Evolutionary conservation across 192 early-diverging fungal genomes (phyloP).

Genomic region (Backusella sp.): DNA sequence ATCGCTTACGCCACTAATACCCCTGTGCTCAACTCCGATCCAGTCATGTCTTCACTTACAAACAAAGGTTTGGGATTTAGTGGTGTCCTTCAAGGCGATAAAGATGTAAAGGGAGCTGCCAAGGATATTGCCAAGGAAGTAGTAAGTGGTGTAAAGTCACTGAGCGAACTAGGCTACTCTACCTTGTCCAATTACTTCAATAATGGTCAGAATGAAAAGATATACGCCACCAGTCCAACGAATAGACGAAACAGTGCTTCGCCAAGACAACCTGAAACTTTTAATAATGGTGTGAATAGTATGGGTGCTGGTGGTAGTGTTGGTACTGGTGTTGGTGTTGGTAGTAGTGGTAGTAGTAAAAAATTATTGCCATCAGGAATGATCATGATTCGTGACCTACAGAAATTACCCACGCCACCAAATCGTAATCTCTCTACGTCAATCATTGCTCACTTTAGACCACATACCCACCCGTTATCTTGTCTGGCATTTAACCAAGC

Average conservation of each 20-base stretch:
- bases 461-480: slow-evolving; percentile 67
- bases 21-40: slow-evolving; percentile 30
- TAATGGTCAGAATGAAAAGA: not conserved
- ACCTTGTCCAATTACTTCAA: slow-evolving; percentile 64
- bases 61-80: slow-evolving; percentile 23
- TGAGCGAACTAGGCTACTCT: slow-evolving; percentile 65
- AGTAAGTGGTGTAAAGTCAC: slow-evolving; percentile 69
- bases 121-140: slow-evolving; percentile 81
- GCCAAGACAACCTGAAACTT: not conserved
- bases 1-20: slow-evolving; percentile 70
- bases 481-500: slow-evolving; percentile 62
- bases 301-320: not conserved
- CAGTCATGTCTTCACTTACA: not conserved
- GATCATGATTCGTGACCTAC: slow-evolving; percentile 52
- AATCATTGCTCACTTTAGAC: slow-evolving; percentile 66
- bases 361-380: slow-evolving; percentile 20
- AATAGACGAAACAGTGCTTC: slow-evolving; percentile 1
- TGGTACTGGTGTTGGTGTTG: not conserved
- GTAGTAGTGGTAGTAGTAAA: not conserved
- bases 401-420: slow-evolving; percentile 8
- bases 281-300: not conserved
- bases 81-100: slow-evolving; percentile 30
- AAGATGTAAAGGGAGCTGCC: slow-evolving; percentile 55
- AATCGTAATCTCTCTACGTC: slow-evolving; percentile 30
- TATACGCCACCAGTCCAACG: slow-evolving; percentile 6